Evolutionary conservation across 306 rosid species (phyloP).

Genomic region (Styphnolobium japonicum): DNA sequence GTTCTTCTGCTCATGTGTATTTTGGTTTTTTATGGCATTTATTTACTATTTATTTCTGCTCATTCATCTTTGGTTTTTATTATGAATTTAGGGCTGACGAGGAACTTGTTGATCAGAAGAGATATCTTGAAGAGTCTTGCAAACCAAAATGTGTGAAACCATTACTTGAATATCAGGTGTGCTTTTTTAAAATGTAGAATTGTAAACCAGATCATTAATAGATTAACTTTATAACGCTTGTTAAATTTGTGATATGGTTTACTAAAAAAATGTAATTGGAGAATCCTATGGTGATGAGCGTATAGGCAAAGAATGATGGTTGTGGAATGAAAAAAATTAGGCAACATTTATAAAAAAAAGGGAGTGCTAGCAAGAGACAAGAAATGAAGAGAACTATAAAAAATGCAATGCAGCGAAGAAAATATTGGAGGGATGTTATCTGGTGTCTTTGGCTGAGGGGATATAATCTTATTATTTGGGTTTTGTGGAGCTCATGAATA

Average conservation of each 20-base stretch:
- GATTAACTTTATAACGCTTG: not conserved
- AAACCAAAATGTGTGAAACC: constrained; percentile 97
- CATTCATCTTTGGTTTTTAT: not conserved
- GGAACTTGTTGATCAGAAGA: constrained; percentile 92
- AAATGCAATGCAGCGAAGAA: not conserved
- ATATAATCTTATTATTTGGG: not conserved
- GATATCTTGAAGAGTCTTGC: constrained; percentile 77
- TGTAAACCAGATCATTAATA: not conserved
- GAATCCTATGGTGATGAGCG: not conserved
- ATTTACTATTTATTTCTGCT: not conserved
- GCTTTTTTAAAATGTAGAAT: not conserved
- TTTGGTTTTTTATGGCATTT: not conserved
- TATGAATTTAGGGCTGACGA: constrained; percentile 86
- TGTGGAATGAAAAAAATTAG: not conserved
- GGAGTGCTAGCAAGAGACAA: not conserved
- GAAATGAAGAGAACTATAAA: constrained; percentile 1
- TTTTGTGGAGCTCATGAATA: not conserved
- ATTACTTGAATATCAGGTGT: constrained; percentile 78
- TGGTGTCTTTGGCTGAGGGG: not conserved
- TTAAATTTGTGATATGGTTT: not conserved
- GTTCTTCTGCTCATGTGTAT: not conserved
- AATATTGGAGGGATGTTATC: not conserved
- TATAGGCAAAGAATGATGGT: not conserved
- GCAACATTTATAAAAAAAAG: not conserved
- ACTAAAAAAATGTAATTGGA: not conserved